These are phyloP conservation scores for Skeletonema tropicum DNA, from an alignment of 108 stramenopile genomes.

Conservation along the genomic window DNA sequence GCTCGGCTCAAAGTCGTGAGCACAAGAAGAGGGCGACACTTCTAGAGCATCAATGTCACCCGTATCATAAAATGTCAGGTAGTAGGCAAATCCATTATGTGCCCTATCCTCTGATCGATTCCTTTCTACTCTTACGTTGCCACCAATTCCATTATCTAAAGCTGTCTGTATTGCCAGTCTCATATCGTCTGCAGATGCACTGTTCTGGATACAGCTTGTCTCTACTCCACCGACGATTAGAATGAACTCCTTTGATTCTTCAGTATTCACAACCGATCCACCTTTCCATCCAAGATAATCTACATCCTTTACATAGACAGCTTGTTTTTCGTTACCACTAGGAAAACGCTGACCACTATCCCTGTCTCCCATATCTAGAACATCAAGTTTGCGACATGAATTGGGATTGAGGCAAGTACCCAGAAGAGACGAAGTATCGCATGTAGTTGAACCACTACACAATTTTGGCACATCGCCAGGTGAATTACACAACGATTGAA, in stretches of 20 bases:
- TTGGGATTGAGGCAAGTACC: slow-evolving; percentile 49
- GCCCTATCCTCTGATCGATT: slow-evolving; percentile 45
- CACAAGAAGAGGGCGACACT: slow-evolving; percentile 36
- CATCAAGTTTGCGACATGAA: slow-evolving; percentile 50
- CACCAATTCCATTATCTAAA: slow-evolving; percentile 35
- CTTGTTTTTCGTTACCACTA: slow-evolving; percentile 51
- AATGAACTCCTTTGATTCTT: slow-evolving; percentile 32
- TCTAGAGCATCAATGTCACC: slow-evolving; percentile 25
- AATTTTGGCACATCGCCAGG: slow-evolving; percentile 85
- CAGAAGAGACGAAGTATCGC: slow-evolving; percentile 35
- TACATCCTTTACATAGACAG: slow-evolving; percentile 53
- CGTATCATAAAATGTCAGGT: slow-evolving; percentile 54
- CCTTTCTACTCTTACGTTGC: slow-evolving; percentile 44
- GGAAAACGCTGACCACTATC: slow-evolving; percentile 43
- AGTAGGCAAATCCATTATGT: slow-evolving; percentile 58
- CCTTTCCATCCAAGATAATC: slow-evolving; percentile 58
- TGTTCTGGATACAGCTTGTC: slow-evolving; percentile 55
- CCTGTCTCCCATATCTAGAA: slow-evolving; percentile 50
- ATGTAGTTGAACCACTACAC: slow-evolving; percentile 37
- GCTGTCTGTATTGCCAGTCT: slow-evolving; percentile 24
- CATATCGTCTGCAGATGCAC: slow-evolving; percentile 43
- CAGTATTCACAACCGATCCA: slow-evolving; percentile 37
- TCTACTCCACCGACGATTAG: slow-evolving; percentile 28
- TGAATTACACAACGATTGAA: slow-evolving; percentile 62
- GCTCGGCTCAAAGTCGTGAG: slow-evolving; percentile 34